Base-by-base conservation (phyloP, 148 eudicot species). In the Rhododendron mucronatum region DNA sequence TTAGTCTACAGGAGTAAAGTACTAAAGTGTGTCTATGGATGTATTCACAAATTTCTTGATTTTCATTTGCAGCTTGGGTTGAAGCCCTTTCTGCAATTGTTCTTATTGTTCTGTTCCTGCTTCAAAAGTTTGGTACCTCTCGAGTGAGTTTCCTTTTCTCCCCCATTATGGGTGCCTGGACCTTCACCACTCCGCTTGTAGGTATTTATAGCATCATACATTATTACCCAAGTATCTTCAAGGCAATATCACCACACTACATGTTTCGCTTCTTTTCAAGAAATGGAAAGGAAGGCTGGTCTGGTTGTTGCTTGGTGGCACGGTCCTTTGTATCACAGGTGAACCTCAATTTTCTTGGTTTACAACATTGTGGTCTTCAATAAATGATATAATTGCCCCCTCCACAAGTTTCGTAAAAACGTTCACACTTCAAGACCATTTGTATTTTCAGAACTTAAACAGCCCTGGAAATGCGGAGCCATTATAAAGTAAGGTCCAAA, bases 91-190 rank as follows among this genome's bases (percentile, higher is more conserved):
- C 95, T 0, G 95, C 92, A 26, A 50, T 88, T 23, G 86, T 91
- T 86, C 89, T 93, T 48, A 83, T 92, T 39, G 74, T 87, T 86
- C 88, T 93, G 86, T 93, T 93, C 88, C 89, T 92, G 79, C 86
- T 91, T 26, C 95, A 92, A 86, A 92, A 88, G 71, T 92, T 47
- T 87, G 95, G 95, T 28, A 93, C 95, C 78, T 92, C 94, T 71
- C 85, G 87, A 81, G 94, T 93, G 88, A 93, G 95, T 88, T 93
- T 93, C 89, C 89, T 92, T n/a, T 93, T 93, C 89, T 90, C 94
- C 26, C 95, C 95, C 51, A 90, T 93, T 53, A 92, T 93, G 95
- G 93, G 86, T 26, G 78, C 90, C 79, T 93, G 95, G 95, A 92
- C 94, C n/a, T 86, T 93, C 39, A 84, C 91, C 53, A 92, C 94